Percentiles rank a stretch among this genome's conserved stretches.
These are phyloP conservation scores for Neurospora sp. DNA, from an alignment of 495 filamentous ascomycete species.

Conservation along the genomic window DNA sequence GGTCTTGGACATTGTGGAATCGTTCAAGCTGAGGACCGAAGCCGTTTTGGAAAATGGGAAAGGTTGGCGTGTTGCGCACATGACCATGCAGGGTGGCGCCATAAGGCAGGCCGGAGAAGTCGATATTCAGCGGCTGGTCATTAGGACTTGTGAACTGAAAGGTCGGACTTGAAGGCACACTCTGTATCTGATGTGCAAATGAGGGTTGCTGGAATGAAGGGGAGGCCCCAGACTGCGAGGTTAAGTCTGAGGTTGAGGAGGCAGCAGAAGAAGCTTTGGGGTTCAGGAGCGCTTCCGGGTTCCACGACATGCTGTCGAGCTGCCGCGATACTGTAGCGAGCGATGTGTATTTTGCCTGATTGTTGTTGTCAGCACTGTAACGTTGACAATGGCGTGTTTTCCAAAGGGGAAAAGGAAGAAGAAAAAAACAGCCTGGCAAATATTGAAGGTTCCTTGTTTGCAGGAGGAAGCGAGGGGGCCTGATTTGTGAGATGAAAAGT, in stretches of 20 bases:
- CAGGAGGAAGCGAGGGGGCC: not conserved
- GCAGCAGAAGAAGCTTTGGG: slow-evolving; percentile 10
- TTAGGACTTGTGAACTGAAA: slow-evolving; percentile 37
- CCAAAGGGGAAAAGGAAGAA: not conserved
- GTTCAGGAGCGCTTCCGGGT: slow-evolving; percentile 16
- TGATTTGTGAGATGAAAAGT: not conserved
- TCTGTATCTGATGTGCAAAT: slow-evolving; percentile 1
- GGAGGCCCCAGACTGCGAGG: slow-evolving; percentile 7
- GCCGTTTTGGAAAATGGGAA: slow-evolving; percentile 20
- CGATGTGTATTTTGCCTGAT: not conserved
- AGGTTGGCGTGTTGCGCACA: slow-evolving; percentile 4
- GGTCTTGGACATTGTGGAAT: slow-evolving; percentile 60
- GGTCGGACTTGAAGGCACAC: slow-evolving; percentile 3
- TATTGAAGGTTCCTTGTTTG: not conserved
- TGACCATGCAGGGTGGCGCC: not conserved
- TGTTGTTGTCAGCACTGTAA: not conserved
- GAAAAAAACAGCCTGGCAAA: not conserved
- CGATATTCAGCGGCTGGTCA: slow-evolving; percentile 5
- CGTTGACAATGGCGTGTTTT: not conserved
- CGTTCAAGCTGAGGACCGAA: slow-evolving; percentile 50
- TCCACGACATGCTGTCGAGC: slow-evolving; percentile 17
- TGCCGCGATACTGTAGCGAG: slow-evolving; percentile 1
- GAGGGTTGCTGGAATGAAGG: slow-evolving; percentile 1
- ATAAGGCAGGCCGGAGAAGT: slow-evolving; percentile 11
- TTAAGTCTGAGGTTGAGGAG: not conserved